Base-by-base conservation (phyloP, 2,329 filamentous ascomycete species). In the Aureobasidium lini region DNA sequence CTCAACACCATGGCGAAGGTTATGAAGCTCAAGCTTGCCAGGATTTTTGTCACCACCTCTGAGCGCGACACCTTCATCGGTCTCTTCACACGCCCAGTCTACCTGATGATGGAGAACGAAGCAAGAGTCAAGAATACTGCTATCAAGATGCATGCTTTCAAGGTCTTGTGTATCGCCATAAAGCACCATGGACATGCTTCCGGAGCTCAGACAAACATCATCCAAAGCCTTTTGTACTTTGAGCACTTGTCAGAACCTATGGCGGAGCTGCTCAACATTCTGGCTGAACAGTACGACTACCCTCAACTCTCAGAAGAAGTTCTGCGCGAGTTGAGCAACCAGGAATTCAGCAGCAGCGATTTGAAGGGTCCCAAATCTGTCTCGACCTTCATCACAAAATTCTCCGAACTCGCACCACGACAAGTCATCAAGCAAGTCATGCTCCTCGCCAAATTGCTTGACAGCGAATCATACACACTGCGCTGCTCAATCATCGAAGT, bases 161-260 rank as follows among this genome's bases (percentile, higher is more conserved):
- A 96, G 73, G 91, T 97, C 18, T 78, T 99, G 7, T 99, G 94
- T 70, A 90, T 97, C 66, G 92, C 95, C 37, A 86, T 99, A 62
- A 99, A 99, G 76, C 92, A 97, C 70, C 94, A 99, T 71, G 94
- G 94, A 1, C 94, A 99, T 73, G 94, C 88, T 65, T 96, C 96
- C 71, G 92, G 89, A 54, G 94, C 94, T 1, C 94, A 99, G 80
- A 97, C 95, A 49, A 95, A 92, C 47, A 95, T 99, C 68, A 92
- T 97, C 58, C 94, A 99, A 73, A 97, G 94, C 70, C 77, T 99
- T 65, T 96, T 94, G 5, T 99, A 99, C 72, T 99, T 97, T 68
- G 94, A 99, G 75, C 94, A 99, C 73, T 77, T 99, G n/a, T 93
- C 94, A 0, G 94, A 99, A 70, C 94, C 94, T 1, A 99, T 99